Evolutionary conservation across 2,329 filamentous ascomycete genomes (phyloP), one percentile per base, ranked within the genome.

Genomic region (Malbranchea zuffiana): DNA sequence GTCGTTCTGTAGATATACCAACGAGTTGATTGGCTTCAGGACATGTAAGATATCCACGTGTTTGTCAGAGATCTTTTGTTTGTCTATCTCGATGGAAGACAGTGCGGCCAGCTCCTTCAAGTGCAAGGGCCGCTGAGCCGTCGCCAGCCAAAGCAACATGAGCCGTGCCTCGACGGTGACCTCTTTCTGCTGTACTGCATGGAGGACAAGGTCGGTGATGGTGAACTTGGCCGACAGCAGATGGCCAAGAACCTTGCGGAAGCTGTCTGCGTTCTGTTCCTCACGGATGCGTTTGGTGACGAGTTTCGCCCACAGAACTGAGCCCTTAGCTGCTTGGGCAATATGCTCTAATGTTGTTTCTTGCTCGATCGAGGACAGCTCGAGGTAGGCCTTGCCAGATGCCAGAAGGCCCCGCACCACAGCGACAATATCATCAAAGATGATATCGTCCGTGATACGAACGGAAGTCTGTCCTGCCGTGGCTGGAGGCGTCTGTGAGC

Each of bases 231-330:
- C 41, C 13, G 42, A 50, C 1, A 49, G 27, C 0, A 62, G 13
- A 3, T 31, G 39, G 6, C 59, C 56, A 1, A 60, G 44, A 1
- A 49, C 45, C 42, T 56, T 57, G 15, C 33, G 31, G 5, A 60
- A 37, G 5, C 25, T 45, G 10, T 59, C 50, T 0, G 45, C 32
- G 1, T 39, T 42, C 12, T 44, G 38, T 39, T 59, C 58, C n/a
- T 44, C 41, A 13, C 51, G 49, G 18, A 54, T 42, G 11, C 45
- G 47, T 43, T 57, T 57, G 1, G 53, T 37, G 6, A 50, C 53
- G 5, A 62, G 49, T 42, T 60, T 63, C 3, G 57, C 60, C 54
- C 57, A 60, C 0, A 62, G 50, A 39, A 63, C 61, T 4, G 59
- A 62, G 6, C 58, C 54, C 6, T 53, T 47, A 4, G 60, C 50